Conservation (phyloP, 2,329 filamentous ascomycete genomes). For the Pyricularia grisea region DNA sequence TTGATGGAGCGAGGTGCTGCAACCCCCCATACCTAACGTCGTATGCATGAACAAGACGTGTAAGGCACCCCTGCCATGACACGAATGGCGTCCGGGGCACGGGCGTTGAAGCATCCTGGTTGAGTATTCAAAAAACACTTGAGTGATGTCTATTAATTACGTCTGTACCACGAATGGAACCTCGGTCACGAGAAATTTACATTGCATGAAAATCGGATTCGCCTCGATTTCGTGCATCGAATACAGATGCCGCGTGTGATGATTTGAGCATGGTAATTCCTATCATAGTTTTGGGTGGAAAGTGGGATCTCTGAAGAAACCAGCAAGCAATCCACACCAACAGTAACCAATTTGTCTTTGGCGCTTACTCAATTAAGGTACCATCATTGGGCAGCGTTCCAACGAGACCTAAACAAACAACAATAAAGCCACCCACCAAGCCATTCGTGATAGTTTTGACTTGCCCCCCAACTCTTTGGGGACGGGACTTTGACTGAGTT, state of each 20-base stretch:
- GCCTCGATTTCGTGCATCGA: neutral
- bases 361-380: no score
- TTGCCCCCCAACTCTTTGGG: neutral
- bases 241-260: neutral
- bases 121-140: neutral
- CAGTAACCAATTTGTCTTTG: neutral
- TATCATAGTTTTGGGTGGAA: neutral
- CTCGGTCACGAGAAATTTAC: neutral
- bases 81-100: neutral
- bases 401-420: neutral
- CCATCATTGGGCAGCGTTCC: neutral
- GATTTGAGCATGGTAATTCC: neutral
- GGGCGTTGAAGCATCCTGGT: neutral
- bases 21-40: neutral
- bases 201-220: neutral
- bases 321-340: no score
- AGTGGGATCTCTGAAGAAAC: neutral
- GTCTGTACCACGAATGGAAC: neutral
- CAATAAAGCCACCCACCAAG: neutral
- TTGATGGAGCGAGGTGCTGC: neutral
- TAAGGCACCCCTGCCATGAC: constrained; percentile 1
- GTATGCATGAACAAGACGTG: neutral
- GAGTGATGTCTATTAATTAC: neutral
- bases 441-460: neutral
- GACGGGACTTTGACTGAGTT: neutral